Evolutionary conservation across 1,284 basidiomycete genomes (phyloP), one percentile per base, ranked within the genome.

Genomic region (Earliella scabrosa): DNA sequence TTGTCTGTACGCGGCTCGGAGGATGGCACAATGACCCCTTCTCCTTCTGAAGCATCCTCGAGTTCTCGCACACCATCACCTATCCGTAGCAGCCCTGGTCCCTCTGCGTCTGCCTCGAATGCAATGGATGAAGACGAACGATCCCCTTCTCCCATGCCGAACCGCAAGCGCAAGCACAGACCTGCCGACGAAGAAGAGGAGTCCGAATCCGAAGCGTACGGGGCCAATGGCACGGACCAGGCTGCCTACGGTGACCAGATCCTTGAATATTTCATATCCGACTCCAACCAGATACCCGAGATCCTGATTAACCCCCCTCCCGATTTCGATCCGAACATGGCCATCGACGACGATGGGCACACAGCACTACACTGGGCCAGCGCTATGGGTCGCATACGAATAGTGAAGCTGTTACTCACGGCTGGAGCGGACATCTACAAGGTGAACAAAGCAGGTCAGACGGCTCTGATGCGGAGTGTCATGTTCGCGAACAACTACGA

Each of bases 401-500:
- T 99, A 61, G 95, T 99, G 66, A 99, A 98, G 73, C 81, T 99
- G 4, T 82, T 99, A 5, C 82, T 99, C 27, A 92, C 93, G 0
- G 93, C 96, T 2, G 96, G 97, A 26, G 97, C 97, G 11, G 95
- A 98, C 71, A 95, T 98, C 63, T 99, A 98, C 81, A 91, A 93
- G 65, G 95, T 97, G 65, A 99, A 99, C 79, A 92, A 92, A 71
- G 87, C 94, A 23, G 97, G 97, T 24, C 97, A 99, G 73, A 99
- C 97, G 10, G 92, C 97, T 0, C 78, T 99, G 51, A 99, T 99
- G 97, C 92, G 97, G 21, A 92, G 90, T 63, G 97, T 98, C 68
- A 99, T 99, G 97, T 99, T 99, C 73, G 94, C 95, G 57, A 99
- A 99, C 77, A 99, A 99, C 74, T 99, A 99, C 71, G 97, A 99